phyloP scores from a whole-genome alignment of 2,329 filamentous ascomycete genomes.

The Monosporascus sp. region DNA sequence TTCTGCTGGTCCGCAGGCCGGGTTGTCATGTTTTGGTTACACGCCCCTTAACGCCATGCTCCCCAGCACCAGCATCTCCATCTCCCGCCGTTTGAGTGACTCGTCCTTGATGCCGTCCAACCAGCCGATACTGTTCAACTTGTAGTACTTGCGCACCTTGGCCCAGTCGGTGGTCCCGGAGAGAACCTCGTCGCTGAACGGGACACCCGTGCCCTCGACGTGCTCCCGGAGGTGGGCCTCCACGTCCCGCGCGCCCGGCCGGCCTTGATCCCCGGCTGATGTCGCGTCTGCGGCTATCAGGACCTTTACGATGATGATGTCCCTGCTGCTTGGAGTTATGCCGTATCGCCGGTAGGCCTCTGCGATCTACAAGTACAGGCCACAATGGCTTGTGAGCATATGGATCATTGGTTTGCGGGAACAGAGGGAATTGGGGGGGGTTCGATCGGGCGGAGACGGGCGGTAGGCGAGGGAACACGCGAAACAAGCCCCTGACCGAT shows the following conservation, averaged over 20 bases:
- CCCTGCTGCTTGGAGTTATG: constrained; percentile 62
- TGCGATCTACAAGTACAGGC: constrained; percentile 59
- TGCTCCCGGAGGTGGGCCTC: constrained; percentile 54
- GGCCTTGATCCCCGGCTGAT: not conserved
- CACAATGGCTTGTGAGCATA: constrained; percentile 5
- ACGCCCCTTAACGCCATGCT: constrained; percentile 72
- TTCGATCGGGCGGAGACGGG: too few species aligned
- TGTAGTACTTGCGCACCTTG: constrained; percentile 80
- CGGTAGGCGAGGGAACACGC: too few species aligned
- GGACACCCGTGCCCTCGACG: constrained; percentile 55
- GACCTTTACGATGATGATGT: constrained; percentile 79
- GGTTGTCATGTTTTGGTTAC: constrained; percentile 11
- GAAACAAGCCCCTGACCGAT: too few species aligned
- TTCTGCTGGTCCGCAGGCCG: too few species aligned
- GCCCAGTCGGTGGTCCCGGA: constrained; percentile 54
- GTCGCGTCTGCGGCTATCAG: constrained; percentile 36
- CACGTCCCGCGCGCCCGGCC: constrained; percentile 38
- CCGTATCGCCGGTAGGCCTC: constrained; percentile 89
- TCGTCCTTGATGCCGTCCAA: constrained; percentile 42
- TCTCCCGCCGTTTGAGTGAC: constrained; percentile 42
- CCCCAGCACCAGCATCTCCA: constrained; percentile 67
- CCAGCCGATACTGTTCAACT: constrained; percentile 60
- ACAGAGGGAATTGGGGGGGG: not conserved
- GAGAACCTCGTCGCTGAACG: constrained; percentile 62
- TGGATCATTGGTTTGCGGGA: not conserved